Evolutionary conservation across 2,329 filamentous ascomycete genomes (phyloP).

Genomic region (Cytospora piceicola): DNA sequence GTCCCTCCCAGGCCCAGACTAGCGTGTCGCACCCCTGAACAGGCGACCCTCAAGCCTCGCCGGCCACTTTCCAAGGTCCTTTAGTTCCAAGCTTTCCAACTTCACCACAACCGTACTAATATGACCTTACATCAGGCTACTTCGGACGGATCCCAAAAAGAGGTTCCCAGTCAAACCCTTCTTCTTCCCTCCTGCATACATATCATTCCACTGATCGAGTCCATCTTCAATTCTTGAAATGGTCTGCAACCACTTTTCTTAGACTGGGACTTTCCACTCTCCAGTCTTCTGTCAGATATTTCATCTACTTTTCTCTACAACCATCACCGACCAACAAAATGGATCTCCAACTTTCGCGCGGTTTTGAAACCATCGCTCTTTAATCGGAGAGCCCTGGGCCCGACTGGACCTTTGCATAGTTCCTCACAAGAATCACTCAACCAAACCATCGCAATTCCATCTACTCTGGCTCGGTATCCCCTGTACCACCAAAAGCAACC

Average conservation of each 20-base stretch:
- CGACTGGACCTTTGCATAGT: constrained; percentile 17
- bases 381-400: constrained; percentile 27
- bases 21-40: not conserved
- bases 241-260: not conserved
- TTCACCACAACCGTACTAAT: not conserved
- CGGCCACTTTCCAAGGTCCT: not conserved
- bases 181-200: not conserved
- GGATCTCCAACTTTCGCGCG: constrained; percentile 25
- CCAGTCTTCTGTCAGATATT: not conserved
- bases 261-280: not conserved
- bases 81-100: not conserved
- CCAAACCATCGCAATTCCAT: constrained; percentile 1
- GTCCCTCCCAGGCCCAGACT: constrained; percentile 4
- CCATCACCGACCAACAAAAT: constrained; percentile 21
- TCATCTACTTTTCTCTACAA: not conserved
- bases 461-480: constrained; percentile 6
- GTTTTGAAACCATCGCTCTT: constrained; percentile 23
- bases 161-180: not conserved
- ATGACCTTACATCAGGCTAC: constrained; percentile 3
- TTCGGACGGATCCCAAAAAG: not conserved
- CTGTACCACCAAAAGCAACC: not conserved
- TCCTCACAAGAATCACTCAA: constrained; percentile 8
- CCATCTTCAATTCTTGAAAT: not conserved
- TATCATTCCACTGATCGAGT: not conserved
- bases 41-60: constrained; percentile 2